phyloP scores from a whole-genome alignment of 306 rosid genomes.

The Cyclanthera cordifolia region DNA sequence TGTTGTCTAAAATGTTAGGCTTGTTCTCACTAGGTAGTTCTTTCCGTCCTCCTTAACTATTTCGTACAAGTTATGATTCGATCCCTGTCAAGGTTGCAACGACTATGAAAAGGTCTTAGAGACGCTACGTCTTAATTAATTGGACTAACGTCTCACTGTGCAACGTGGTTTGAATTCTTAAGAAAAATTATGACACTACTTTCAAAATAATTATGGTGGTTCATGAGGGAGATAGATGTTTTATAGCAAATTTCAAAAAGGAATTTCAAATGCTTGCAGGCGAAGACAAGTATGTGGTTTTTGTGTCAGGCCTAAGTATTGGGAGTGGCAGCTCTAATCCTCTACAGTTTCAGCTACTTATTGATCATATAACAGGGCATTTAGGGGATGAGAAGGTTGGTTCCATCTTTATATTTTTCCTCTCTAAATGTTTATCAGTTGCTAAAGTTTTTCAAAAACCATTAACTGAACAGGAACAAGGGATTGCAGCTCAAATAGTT shows the following conservation, averaged over 20 bases:
- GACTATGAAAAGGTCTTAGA: background rate
- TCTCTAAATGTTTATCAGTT: conserved; percentile 18
- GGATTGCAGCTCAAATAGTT: conserved; percentile 72
- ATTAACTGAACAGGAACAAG: conserved; percentile 56
- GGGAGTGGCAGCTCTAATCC: conserved; percentile 76
- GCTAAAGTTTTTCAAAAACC: conserved; percentile 23
- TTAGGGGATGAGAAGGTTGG: conserved; percentile 85
- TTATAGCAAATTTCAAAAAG: background rate
- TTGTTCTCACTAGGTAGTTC: too few species aligned
- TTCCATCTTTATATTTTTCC: conserved; percentile 17
- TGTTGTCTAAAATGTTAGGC: background rate
- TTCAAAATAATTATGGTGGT: background rate
- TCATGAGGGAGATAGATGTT: background rate
- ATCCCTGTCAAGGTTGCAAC: background rate
- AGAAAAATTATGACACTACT: background rate
- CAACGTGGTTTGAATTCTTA: background rate
- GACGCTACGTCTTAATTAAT: background rate
- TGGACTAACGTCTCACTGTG: background rate
- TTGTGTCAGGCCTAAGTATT: conserved; percentile 68
- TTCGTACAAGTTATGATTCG: background rate
- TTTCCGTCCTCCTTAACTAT: background rate
- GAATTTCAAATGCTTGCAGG: conserved; percentile 33
- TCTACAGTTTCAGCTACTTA: conserved; percentile 82
- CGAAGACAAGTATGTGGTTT: conserved; percentile 72
- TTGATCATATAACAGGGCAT: conserved; percentile 94